Percentiles rank a stretch among this genome's conserved stretches.
These are phyloP conservation scores for Sechiopsis laciniata DNA, from an alignment of 306 rosid species.

Conservation along the genomic window DNA sequence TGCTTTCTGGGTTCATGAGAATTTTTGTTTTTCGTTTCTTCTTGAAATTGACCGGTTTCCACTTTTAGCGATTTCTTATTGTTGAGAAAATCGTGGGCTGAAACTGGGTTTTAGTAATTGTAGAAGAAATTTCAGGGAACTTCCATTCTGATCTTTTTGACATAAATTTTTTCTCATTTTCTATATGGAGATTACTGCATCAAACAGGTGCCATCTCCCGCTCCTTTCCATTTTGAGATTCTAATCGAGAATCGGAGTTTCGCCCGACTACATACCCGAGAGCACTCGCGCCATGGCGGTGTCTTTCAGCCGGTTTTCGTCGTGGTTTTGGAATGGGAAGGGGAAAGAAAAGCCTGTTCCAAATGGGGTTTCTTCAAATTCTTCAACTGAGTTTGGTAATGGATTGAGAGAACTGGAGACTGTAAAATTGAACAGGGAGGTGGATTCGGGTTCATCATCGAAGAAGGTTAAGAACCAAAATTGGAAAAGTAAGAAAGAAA, in stretches of 20 bases:
- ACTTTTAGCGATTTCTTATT: too few species aligned
- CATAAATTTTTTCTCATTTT: conserved; percentile 23
- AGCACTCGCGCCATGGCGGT: conserved; percentile 45
- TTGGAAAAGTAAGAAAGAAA: conserved; percentile 71
- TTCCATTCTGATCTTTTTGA: not conserved
- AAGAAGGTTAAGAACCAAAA: conserved; percentile 58
- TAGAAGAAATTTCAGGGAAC: not conserved
- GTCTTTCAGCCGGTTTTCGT: conserved; percentile 60
- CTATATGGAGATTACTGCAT: conserved; percentile 61
- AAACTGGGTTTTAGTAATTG: not conserved
- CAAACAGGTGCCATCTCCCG: conserved; percentile 59
- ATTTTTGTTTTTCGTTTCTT: too few species aligned
- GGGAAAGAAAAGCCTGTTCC: conserved; percentile 50
- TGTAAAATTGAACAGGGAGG: conserved; percentile 53
- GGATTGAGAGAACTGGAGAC: conserved; percentile 48
- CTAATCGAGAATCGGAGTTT: too few species aligned
- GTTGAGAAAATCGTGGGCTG: not conserved
- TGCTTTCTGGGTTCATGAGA: too few species aligned
- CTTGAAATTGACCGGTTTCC: too few species aligned
- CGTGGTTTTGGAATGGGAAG: conserved; percentile 72
- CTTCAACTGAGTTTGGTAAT: conserved; percentile 46
- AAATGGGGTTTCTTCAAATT: conserved; percentile 40
- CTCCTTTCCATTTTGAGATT: conserved; percentile 19
- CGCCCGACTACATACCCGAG: too few species aligned
- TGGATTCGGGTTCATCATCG: conserved; percentile 38